Percentiles rank a stretch among this genome's conserved stretches.
Evolutionary conservation across 352 stramenopile species (phyloP).

Genomic region (Albugo laibachii): DNA sequence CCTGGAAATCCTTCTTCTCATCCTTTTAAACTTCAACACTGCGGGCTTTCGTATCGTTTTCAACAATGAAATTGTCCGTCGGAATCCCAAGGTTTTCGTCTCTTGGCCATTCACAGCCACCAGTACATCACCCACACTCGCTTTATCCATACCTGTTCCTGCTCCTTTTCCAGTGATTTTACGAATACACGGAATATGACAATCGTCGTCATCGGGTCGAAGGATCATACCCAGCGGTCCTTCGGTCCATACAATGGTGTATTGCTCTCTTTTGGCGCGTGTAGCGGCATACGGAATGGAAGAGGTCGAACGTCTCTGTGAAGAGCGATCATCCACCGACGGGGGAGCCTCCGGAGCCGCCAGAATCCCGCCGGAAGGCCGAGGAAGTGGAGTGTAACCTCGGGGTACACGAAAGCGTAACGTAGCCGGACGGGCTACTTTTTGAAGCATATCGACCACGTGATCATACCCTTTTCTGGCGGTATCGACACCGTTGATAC

Average conservation of each 20-base stretch:
- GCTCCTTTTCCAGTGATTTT: slow-evolving; percentile 76
- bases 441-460: slow-evolving; percentile 66
- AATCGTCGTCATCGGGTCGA: slow-evolving; percentile 67
- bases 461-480: slow-evolving; percentile 71
- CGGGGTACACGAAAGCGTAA: slow-evolving; percentile 68
- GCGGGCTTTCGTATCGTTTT: slow-evolving; percentile 74
- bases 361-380: neutral
- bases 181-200: slow-evolving; percentile 71
- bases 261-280: slow-evolving; percentile 44
- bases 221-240: slow-evolving; percentile 73
- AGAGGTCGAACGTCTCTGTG: neutral
- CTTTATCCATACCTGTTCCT: slow-evolving; percentile 66
- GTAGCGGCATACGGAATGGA: slow-evolving; percentile 2
- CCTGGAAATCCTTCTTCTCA: slow-evolving; percentile 51
- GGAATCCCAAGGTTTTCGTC: slow-evolving; percentile 68
- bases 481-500: slow-evolving; percentile 74
- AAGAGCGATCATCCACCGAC: neutral
- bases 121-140: slow-evolving; percentile 54
- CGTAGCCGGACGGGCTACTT: slow-evolving; percentile 53
- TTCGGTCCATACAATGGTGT: slow-evolving; percentile 75
- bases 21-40: slow-evolving; percentile 78
- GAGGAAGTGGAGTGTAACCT: slow-evolving; percentile 10
- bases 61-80: slow-evolving; percentile 64
- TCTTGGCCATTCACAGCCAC: slow-evolving; percentile 72
- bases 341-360: neutral